A percentile compares a stretch with the other conserved stretches of the same genome.
Conservation (phyloP, 192 early-diverging fungal genomes). For the Geosiphon pyriformis region DNA sequence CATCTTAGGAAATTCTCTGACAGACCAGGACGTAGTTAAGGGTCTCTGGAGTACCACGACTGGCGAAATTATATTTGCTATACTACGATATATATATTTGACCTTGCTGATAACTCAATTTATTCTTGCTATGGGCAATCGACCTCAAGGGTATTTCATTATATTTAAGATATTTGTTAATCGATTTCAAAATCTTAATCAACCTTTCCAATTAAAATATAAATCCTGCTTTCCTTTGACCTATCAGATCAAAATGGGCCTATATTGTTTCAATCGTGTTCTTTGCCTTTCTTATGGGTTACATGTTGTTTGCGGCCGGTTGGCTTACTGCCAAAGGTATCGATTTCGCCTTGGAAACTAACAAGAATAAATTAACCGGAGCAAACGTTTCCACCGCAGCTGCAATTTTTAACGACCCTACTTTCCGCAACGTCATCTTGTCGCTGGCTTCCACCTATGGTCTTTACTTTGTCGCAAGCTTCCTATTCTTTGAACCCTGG, state of each 20-base stretch:
- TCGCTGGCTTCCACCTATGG: constrained; percentile 69
- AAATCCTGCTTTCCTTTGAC: background rate
- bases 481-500: constrained; percentile 71
- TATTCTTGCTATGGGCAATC: constrained; percentile 90
- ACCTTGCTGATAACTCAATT: constrained; percentile 75
- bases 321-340: constrained; percentile 46
- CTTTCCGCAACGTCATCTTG: constrained; percentile 57
- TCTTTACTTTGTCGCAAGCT: constrained; percentile 62
- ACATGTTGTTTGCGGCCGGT: constrained; percentile 49
- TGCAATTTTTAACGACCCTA: constrained; percentile 37
- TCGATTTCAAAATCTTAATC: too few relatives aligned
- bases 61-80: constrained; percentile 39
- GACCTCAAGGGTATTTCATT: constrained; percentile 72
- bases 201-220: background rate
- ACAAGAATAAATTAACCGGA: background rate
- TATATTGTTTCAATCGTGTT: constrained; percentile 43
- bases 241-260: constrained; percentile 47
- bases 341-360: constrained; percentile 11
- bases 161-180: too few relatives aligned
- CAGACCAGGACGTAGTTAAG: constrained; percentile 23
- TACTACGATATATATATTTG: constrained; percentile 60
- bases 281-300: constrained; percentile 46
- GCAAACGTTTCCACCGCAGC: constrained; percentile 4
- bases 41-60: constrained; percentile 38
- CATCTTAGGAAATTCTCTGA: constrained; percentile 63